A percentile compares a stretch with the other conserved stretches of the same genome.
These are phyloP conservation scores for Penicillium sp. DNA, from an alignment of 2,329 filamentous ascomycete genomes.

Conservation along the genomic window DNA sequence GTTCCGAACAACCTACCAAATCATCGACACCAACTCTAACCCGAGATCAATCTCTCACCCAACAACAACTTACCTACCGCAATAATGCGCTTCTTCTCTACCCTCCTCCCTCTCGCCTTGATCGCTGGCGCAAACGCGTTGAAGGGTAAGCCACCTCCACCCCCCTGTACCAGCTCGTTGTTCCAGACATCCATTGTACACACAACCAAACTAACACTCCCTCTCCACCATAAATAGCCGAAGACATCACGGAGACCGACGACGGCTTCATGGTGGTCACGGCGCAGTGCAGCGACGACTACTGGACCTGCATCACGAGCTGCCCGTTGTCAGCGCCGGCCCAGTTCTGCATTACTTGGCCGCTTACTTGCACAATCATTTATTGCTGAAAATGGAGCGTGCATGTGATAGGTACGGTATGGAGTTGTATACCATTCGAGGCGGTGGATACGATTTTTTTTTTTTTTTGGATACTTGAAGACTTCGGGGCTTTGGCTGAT, in stretches of 20 bases:
- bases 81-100: neutral
- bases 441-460: too few species aligned
- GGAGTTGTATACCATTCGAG: too few species aligned
- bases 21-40: too few species aligned
- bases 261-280: neutral
- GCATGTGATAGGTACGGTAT: too few species aligned
- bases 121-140: neutral
- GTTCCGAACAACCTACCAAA: too few species aligned
- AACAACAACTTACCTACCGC: neutral
- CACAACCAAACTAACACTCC: too few species aligned
- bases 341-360: neutral
- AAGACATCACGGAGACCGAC: neutral
- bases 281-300: neutral
- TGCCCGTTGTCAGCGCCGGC: neutral
- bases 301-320: neutral
- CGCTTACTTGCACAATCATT: neutral
- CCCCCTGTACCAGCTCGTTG: too few species aligned
- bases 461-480: too few species aligned
- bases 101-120: neutral
- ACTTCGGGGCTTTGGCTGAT: too few species aligned
- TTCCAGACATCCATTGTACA: too few species aligned
- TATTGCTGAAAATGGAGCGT: neutral
- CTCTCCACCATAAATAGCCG: neutral
- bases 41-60: neutral
- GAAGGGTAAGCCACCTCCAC: neutral